Evolutionary conservation across 2,329 filamentous ascomycete genomes (phyloP).

Genomic region (Thyridium curvatum): DNA sequence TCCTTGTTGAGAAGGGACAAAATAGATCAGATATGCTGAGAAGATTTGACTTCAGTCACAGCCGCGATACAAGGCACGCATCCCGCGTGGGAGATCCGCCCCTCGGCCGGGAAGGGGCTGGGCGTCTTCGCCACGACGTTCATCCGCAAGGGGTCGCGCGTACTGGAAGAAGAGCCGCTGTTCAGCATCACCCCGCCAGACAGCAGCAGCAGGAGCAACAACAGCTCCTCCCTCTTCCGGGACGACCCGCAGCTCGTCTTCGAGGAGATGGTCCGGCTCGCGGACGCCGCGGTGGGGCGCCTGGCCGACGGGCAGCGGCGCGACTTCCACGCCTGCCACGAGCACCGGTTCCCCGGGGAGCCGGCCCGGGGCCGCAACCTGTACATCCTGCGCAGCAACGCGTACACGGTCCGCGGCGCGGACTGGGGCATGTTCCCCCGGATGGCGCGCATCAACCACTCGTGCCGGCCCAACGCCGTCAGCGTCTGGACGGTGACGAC

Average conservation of each 20-base stretch:
- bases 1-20: no score
- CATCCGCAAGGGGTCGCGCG: conserved; percentile 27
- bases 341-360: conserved; percentile 14
- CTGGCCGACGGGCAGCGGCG: conserved; percentile 16
- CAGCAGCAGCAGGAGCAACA: no score
- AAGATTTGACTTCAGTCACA: no score
- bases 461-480: conserved; percentile 29
- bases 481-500: conserved; percentile 20
- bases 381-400: conserved; percentile 32
- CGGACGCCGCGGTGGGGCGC: conserved; percentile 11
- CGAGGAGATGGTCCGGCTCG: conserved; percentile 22
- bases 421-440: conserved; percentile 20
- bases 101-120: conserved; percentile 26
- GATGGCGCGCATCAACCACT: conserved; percentile 31
- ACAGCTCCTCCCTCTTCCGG: conserved; percentile 18
- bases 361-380: conserved; percentile 11
- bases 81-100: conserved; percentile 6
- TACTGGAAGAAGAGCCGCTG: conserved; percentile 30
- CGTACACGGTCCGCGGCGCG: conserved; percentile 22
- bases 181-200: conserved; percentile 17
- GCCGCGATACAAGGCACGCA: no score
- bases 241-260: conserved; percentile 19
- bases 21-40: no score
- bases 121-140: conserved; percentile 28
- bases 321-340: conserved; percentile 20